Conservation (phyloP, 2,329 filamentous ascomycete species). For the Beauveria varroae region DNA sequence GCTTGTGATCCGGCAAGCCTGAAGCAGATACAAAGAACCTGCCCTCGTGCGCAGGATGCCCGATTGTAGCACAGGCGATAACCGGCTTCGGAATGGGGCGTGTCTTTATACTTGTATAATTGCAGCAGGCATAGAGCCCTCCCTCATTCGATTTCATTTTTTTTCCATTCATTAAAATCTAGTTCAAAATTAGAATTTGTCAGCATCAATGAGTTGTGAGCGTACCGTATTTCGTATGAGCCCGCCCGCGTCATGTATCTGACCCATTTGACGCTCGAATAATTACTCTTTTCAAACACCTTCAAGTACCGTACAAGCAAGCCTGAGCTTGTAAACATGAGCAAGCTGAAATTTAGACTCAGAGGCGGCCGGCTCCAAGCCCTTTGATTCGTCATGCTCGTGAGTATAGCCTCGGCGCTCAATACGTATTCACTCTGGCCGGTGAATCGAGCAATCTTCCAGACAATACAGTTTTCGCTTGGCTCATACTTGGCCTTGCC, state of each 20-base stretch:
- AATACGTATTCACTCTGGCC: constrained; percentile 96
- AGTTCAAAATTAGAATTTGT: constrained; percentile 5
- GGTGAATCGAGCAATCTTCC: constrained; percentile 98
- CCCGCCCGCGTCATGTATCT: constrained; percentile 97
- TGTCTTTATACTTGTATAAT: neutral
- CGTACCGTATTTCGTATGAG: constrained; percentile 89
- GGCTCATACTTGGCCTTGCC: constrained; percentile 99
- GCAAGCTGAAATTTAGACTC: constrained; percentile 81
- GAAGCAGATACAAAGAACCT: neutral
- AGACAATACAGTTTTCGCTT: constrained; percentile 94
- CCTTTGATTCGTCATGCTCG: constrained; percentile 96
- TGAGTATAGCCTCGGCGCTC: constrained; percentile 85
- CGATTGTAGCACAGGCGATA: too few relatives aligned
- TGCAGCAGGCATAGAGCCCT: too few relatives aligned
- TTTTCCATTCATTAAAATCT: constrained; percentile 23
- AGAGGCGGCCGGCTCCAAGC: constrained; percentile 92
- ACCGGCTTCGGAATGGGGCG: neutral
- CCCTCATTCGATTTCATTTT: too few relatives aligned
- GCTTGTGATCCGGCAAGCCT: neutral
- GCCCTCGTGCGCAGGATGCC: too few relatives aligned
- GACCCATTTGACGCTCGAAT: constrained; percentile 98
- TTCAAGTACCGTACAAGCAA: constrained; percentile 90
- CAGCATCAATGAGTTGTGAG: neutral
- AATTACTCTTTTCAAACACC: constrained; percentile 99
- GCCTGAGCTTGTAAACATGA: constrained; percentile 98